Conservation (phyloP, 345 rosid genomes). For the Laguncularia racemosa region DNA sequence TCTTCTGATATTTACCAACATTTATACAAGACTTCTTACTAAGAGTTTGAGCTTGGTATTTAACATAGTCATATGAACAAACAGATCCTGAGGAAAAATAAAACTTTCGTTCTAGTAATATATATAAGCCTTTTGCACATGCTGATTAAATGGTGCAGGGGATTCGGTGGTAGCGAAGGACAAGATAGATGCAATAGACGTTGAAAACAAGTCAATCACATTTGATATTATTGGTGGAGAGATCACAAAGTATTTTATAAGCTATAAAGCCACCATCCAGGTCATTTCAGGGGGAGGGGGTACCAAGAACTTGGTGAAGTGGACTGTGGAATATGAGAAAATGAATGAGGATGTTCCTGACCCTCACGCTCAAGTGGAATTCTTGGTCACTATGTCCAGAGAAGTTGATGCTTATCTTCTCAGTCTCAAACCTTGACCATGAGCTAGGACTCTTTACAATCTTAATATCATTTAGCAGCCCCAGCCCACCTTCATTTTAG, state of each 20-base stretch:
- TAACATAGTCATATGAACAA: too few species aligned
- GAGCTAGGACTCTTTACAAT: background rate
- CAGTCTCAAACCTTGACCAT: background rate
- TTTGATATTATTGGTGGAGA: constrained; percentile 21
- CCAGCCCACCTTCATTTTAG: too few species aligned
- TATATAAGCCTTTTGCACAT: background rate
- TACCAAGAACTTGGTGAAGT: constrained; percentile 12
- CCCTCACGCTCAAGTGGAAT: constrained; percentile 19
- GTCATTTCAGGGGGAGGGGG: constrained; percentile 5
- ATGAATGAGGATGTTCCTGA: constrained; percentile 15
- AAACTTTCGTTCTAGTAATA: background rate
- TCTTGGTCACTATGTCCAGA: constrained; percentile 14
- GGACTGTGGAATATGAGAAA: constrained; percentile 26
- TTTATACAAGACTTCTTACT: too few species aligned
- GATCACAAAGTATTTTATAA: constrained; percentile 20
- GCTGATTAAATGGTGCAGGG: background rate
- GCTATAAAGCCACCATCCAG: constrained; percentile 14
- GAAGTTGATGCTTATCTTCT: constrained; percentile 19
- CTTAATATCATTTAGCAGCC: too few species aligned
- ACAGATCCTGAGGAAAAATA: too few species aligned
- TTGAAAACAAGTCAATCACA: constrained; percentile 14
- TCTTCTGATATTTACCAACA: too few species aligned
- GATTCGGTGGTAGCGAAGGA: constrained; percentile 9
- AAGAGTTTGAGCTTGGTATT: too few species aligned
- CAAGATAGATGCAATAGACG: constrained; percentile 15